Conservation (phyloP, 495 filamentous ascomycete genomes). For the Hypoxylon fuscum region DNA sequence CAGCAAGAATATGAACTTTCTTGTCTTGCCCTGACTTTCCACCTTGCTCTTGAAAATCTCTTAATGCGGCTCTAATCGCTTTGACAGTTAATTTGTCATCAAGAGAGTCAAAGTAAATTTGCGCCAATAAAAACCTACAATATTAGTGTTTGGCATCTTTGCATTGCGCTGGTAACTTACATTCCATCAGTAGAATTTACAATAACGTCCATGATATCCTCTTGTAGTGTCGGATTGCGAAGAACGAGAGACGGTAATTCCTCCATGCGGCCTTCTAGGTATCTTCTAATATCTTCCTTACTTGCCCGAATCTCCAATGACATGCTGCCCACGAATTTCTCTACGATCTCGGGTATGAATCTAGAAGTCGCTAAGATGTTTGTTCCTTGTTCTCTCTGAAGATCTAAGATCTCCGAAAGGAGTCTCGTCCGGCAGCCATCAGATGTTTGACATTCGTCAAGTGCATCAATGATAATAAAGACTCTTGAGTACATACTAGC, state of each 20-base stretch:
- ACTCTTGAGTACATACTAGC: slow-evolving; percentile 29
- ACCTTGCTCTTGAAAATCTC: slow-evolving; percentile 34
- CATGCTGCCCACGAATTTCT: slow-evolving; percentile 6
- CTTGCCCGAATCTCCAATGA: slow-evolving; percentile 52
- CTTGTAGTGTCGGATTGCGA: slow-evolving; percentile 32
- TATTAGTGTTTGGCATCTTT: slow-evolving; percentile 11
- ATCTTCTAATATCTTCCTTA: slow-evolving; percentile 46
- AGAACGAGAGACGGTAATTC: slow-evolving; percentile 36
- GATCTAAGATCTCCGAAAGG: slow-evolving; percentile 34
- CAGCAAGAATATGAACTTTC: slow-evolving; percentile 30
- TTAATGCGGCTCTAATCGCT: slow-evolving; percentile 48
- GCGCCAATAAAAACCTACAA: slow-evolving; percentile 63
- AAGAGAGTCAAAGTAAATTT: slow-evolving; percentile 58
- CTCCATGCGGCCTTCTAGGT: slow-evolving; percentile 40
- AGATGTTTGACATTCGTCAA: slow-evolving; percentile 55
- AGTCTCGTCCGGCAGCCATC: slow-evolving; percentile 21
- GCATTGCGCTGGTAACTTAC: slow-evolving; percentile 37
- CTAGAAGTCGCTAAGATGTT: slow-evolving; percentile 56
- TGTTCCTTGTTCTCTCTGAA: slow-evolving; percentile 32
- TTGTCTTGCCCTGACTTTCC: not conserved
- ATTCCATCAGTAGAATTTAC: slow-evolving; percentile 49
- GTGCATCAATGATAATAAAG: slow-evolving; percentile 58
- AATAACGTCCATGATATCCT: slow-evolving; percentile 46
- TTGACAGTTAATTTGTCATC: slow-evolving; percentile 42
- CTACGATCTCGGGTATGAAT: slow-evolving; percentile 44